Evolutionary conservation across 192 early-diverging fungal genomes (phyloP).

Genomic region (Cladochytrium replicatum): DNA sequence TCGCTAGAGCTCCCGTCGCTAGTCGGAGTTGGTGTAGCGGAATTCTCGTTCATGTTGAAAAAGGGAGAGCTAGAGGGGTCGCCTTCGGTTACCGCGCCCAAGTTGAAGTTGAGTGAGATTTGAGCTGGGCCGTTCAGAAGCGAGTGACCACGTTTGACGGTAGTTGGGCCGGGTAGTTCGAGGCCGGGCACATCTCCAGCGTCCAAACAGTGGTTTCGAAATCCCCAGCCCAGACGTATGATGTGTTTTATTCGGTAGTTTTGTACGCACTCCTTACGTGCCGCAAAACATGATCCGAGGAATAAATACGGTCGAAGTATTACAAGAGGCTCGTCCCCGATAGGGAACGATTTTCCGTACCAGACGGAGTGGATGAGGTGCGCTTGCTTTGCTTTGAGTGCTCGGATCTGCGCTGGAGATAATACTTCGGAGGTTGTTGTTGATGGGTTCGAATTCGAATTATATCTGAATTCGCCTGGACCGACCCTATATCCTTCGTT

Average conservation of each 20-base stretch:
- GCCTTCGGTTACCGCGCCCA: background rate
- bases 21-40: background rate
- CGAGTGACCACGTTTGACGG: background rate
- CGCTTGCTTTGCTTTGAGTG: too few species aligned
- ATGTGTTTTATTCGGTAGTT: slow-evolving; percentile 30
- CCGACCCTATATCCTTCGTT: too few species aligned
- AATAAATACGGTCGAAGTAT: slow-evolving; percentile 27
- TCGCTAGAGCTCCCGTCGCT: slow-evolving; percentile 5
- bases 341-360: slow-evolving; percentile 17
- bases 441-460: too few species aligned
- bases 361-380: slow-evolving; percentile 24
- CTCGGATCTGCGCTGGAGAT: too few species aligned
- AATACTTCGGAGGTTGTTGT: too few species aligned
- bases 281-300: slow-evolving; percentile 26
- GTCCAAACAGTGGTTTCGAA: slow-evolving; percentile 10
- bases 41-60: slow-evolving; percentile 7
- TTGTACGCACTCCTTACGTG: slow-evolving; percentile 1
- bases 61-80: slow-evolving; percentile 2
- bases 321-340: slow-evolving; percentile 21
- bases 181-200: background rate
- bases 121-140: background rate
- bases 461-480: too few species aligned
- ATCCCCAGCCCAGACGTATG: slow-evolving; percentile 34
- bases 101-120: background rate
- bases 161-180: background rate